A percentile compares a stretch with the other conserved stretches of the same genome.
Conservation (phyloP, 345 rosid species). For the Eucalyptus sideroxylon region DNA sequence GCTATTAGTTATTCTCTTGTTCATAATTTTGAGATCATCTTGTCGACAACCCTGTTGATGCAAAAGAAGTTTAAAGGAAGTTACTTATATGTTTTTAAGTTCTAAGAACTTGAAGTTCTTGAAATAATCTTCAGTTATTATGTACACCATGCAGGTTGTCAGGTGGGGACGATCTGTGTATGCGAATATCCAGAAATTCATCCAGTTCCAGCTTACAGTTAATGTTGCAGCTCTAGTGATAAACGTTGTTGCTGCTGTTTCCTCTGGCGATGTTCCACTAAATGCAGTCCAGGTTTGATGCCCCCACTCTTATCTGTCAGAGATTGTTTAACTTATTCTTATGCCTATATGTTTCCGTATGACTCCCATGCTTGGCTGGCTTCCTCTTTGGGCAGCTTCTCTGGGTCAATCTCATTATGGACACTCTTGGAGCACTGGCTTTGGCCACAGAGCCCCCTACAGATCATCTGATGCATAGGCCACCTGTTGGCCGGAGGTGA, state of each 20-base stretch:
- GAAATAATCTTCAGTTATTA: not conserved
- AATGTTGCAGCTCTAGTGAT: conserved; percentile 91
- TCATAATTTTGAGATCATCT: not conserved
- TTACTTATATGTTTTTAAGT: not conserved
- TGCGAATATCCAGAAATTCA: conserved; percentile 95
- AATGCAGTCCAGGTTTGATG: conserved; percentile 79
- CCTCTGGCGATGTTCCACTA: conserved; percentile 89
- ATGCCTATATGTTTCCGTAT: not conserved
- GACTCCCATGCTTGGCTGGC: not conserved
- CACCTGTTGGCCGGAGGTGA: conserved; percentile 93
- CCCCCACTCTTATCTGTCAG: not conserved
- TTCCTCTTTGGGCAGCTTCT: conserved; percentile 35
- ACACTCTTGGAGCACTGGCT: conserved; percentile 98
- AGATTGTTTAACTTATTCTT: not conserved
- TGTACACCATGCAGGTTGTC: conserved; percentile 49
- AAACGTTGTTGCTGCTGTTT: conserved; percentile 87
- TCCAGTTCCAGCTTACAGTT: conserved; percentile 96
- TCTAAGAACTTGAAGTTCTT: not conserved
- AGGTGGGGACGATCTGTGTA: conserved; percentile 99
- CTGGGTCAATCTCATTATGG: conserved; percentile 99
- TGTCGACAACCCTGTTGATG: not conserved
- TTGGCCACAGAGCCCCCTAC: conserved; percentile 99
- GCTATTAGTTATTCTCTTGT: not conserved
- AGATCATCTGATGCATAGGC: conserved; percentile 75
- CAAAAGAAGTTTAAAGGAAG: not conserved